Conservation (phyloP, 2,329 filamentous ascomycete species). For the Pseudovirgaria hyperparasitica region DNA sequence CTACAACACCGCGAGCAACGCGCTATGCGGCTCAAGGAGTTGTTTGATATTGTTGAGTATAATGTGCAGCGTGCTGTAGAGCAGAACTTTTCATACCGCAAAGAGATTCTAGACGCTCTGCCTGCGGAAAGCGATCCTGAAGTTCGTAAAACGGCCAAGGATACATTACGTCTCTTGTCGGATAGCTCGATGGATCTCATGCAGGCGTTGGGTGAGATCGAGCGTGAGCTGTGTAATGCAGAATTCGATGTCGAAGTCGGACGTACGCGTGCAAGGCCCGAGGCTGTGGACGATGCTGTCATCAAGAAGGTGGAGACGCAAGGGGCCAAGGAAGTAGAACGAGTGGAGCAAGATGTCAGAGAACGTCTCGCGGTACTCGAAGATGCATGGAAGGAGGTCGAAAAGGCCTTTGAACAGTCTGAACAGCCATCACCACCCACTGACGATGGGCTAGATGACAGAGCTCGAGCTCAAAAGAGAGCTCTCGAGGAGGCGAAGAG, state of each 20-base stretch:
- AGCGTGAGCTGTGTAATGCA: conserved; percentile 37
- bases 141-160: conserved; percentile 13
- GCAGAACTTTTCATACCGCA: conserved; percentile 38
- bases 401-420: too few species aligned
- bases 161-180: conserved; percentile 22
- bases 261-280: conserved; percentile 36
- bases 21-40: conserved; percentile 34
- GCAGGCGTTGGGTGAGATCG: conserved; percentile 32
- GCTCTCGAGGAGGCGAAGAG: conserved; percentile 42
- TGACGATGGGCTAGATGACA: too few species aligned
- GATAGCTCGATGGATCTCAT: conserved; percentile 27
- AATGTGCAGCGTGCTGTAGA: conserved; percentile 37
- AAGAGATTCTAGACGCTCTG: conserved; percentile 33
- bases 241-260: conserved; percentile 42
- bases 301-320: conserved; percentile 22
- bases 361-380: conserved; percentile 34
- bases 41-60: conserved; percentile 39
- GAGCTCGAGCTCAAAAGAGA: too few species aligned
- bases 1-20: conserved; percentile 36
- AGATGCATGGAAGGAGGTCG: too few species aligned
- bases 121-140: conserved; percentile 16
- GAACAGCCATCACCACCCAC: too few species aligned
- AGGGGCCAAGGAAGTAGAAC: conserved; percentile 4
- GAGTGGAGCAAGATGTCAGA: conserved; percentile 21
- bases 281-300: conserved; percentile 27